A percentile compares a stretch with the other conserved stretches of the same genome.
phyloP scores from a whole-genome alignment of 1,139 yeast species.

The Tardiomyces digboiensis region DNA sequence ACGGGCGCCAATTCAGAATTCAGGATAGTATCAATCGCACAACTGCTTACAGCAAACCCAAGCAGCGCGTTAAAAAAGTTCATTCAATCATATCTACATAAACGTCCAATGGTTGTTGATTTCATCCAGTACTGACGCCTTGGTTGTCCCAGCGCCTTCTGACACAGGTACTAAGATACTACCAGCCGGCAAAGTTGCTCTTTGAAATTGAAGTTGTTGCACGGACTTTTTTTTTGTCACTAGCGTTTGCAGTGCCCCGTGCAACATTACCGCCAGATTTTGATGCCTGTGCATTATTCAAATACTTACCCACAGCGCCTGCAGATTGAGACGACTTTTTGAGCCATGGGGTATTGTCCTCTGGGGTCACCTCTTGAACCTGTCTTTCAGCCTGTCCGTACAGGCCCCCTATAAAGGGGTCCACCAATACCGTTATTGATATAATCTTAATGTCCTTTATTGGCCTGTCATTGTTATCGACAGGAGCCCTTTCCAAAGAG shows the following conservation, averaged over 20 bases:
- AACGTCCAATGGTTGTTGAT: too few relatives aligned
- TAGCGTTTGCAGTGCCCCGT: neutral
- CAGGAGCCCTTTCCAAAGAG: conserved; percentile 64
- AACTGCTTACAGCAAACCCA: too few relatives aligned
- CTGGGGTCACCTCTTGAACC: conserved; percentile 2
- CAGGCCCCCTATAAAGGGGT: conserved; percentile 52
- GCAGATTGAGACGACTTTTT: conserved; percentile 5
- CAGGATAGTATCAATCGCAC: too few relatives aligned
- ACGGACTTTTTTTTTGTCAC: conserved; percentile 4
- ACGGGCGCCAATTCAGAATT: too few relatives aligned
- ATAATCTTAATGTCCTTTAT: conserved; percentile 55
- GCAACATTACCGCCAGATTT: neutral
- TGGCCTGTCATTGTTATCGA: conserved; percentile 61
- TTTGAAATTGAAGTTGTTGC: conserved; percentile 2
- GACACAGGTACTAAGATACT: too few relatives aligned
- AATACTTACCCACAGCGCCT: conserved; percentile 16
- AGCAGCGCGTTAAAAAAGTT: too few relatives aligned
- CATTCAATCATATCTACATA: too few relatives aligned
- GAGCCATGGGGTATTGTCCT: conserved; percentile 21
- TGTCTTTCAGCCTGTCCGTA: neutral
- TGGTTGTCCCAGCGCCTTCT: too few relatives aligned
- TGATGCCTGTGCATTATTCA: conserved; percentile 4
- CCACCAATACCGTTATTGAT: conserved; percentile 70
- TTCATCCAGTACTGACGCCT: too few relatives aligned
- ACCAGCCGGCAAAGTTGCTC: conserved; percentile 18